Evolutionary conservation across 2,329 filamentous ascomycete species (phyloP).

Genomic region (Parascedosporium putredinis): DNA sequence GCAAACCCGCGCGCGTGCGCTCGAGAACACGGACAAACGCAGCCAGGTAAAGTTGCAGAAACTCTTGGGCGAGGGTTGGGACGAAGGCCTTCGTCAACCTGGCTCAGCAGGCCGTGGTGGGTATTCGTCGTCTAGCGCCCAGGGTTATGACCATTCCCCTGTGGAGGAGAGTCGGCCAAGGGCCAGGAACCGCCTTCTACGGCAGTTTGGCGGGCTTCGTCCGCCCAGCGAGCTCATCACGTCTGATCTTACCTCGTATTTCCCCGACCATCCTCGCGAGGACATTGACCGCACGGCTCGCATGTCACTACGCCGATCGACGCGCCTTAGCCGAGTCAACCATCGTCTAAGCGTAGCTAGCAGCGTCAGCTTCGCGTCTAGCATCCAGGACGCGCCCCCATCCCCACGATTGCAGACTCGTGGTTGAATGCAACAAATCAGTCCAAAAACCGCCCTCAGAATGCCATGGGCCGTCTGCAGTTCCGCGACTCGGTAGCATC

Average conservation of each 20-base stretch:
- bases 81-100: constrained; percentile 44
- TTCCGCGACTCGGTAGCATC: constrained; percentile 85
- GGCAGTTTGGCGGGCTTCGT: constrained; percentile 81
- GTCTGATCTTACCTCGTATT: constrained; percentile 92
- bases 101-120: constrained; percentile 6
- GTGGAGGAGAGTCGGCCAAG: constrained; percentile 32
- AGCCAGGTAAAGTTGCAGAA: constrained; percentile 85
- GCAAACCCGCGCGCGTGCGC: constrained; percentile 54
- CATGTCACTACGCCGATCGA: constrained; percentile 81
- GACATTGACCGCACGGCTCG: constrained; percentile 94
- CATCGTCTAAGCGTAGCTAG: constrained; percentile 90
- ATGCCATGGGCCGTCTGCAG: constrained; percentile 28
- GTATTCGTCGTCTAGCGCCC: constrained; percentile 41
- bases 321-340: constrained; percentile 82
- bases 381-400: constrained; percentile 87
- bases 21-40: constrained; percentile 58
- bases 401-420: constrained; percentile 88
- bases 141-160: constrained; percentile 44
- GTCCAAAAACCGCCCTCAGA: constrained; percentile 28
- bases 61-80: constrained; percentile 77
- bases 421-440: constrained; percentile 56
- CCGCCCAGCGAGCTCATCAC: constrained; percentile 96
- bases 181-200: constrained; percentile 46
- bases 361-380: constrained; percentile 86
- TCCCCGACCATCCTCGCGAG: constrained; percentile 87